Evolutionary conservation across 495 filamentous ascomycete genomes (phyloP).

Genomic region (Hyaloscypha hepaticicola): DNA sequence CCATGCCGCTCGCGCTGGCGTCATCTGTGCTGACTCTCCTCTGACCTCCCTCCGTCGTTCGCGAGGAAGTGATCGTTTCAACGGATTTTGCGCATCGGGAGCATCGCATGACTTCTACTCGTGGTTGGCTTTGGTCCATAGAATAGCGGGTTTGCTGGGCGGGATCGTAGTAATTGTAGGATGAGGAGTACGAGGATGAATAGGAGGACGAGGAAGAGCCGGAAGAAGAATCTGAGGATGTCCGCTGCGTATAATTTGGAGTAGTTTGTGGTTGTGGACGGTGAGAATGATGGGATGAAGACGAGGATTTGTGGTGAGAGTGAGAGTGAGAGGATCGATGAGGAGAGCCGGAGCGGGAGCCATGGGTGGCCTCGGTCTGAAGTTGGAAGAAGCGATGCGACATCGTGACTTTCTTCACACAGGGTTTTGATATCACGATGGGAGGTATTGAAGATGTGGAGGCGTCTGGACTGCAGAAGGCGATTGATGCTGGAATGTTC

Average conservation of each 20-base stretch:
- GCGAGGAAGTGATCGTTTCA: conserved; percentile 41
- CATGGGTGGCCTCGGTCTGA: background rate
- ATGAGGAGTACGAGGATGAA: conserved; percentile 38
- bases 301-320: background rate
- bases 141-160: conserved; percentile 4
- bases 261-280: conserved; percentile 15
- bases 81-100: conserved; percentile 54
- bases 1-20: conserved; percentile 52
- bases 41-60: background rate
- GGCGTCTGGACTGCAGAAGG: background rate
- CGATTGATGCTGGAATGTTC: background rate
- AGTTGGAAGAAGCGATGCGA: conserved; percentile 10
- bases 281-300: conserved; percentile 3
- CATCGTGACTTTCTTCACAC: conserved; percentile 2
- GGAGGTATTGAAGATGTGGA: background rate
- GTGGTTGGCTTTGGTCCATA: conserved; percentile 41
- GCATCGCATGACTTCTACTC: conserved; percentile 54
- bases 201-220: conserved; percentile 39
- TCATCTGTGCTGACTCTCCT: conserved; percentile 46
- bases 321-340: background rate
- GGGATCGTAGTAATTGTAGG: conserved; percentile 17
- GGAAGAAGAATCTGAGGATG: conserved; percentile 38
- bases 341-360: background rate
- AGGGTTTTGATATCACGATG: no score
- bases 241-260: conserved; percentile 1